Evolutionary conservation across 2,329 filamentous ascomycete genomes (phyloP).

Genomic region (Apiospora hydei): DNA sequence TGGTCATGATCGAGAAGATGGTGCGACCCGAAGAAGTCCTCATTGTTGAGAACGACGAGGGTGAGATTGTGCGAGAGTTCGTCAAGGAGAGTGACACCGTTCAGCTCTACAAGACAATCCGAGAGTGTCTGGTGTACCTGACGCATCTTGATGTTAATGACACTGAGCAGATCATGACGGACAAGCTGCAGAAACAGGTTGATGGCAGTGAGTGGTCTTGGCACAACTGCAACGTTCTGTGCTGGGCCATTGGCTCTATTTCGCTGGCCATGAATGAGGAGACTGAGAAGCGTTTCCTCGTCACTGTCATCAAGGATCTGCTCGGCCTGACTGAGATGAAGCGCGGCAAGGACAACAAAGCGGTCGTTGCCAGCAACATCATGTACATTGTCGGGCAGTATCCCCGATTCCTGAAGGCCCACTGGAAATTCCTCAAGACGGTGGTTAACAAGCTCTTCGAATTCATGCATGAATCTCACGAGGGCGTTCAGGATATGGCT

Average conservation of each 20-base stretch:
- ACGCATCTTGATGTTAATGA: conserved; percentile 97
- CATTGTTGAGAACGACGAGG: conserved; percentile 99
- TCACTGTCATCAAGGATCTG: conserved; percentile 98
- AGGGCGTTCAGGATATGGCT: conserved; percentile 99
- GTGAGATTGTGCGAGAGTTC: conserved; percentile 98
- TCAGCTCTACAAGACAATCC: conserved; percentile 97
- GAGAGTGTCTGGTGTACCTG: conserved; percentile 95
- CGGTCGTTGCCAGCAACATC: conserved; percentile 98
- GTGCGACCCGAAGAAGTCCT: conserved; percentile 96
- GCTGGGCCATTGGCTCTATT: conserved; percentile 99
- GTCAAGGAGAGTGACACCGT: conserved; percentile 99
- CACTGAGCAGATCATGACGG: conserved; percentile 98
- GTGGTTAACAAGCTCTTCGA: conserved; percentile 99
- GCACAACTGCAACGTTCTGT: conserved; percentile 99
- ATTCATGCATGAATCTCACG: conserved; percentile 99
- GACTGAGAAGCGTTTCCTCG: conserved; percentile 96
- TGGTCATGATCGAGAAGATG: conserved; percentile 99
- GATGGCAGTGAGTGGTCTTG: conserved; percentile 98
- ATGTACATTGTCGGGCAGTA: conserved; percentile 99
- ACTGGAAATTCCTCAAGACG: conserved; percentile 99
- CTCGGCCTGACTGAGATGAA: conserved; percentile 98
- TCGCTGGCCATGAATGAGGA: conserved; percentile 99
- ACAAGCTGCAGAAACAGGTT: conserved; percentile 94
- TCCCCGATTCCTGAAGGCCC: conserved; percentile 95
- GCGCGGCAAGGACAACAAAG: conserved; percentile 99